Conservation (phyloP, 176 grass and related monocot genomes). For the Phoenix roebelenii region DNA sequence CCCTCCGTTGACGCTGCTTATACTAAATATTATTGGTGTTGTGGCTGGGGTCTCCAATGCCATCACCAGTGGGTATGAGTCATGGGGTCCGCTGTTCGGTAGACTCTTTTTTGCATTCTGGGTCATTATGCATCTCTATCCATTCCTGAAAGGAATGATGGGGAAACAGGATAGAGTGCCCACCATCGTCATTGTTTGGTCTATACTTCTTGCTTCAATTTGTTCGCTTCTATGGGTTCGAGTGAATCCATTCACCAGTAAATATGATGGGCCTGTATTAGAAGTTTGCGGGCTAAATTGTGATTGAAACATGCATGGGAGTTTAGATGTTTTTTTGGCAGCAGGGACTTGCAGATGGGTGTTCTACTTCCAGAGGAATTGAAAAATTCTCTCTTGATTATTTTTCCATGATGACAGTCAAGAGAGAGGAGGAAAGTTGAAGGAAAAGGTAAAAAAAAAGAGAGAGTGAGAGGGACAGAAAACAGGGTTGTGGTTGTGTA, state of each 20-base stretch:
- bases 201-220: conserved; percentile 34
- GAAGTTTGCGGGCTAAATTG: conserved; percentile 43
- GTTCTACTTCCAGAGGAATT: no score
- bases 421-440: not conserved
- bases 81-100: conserved; percentile 37
- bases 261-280: conserved; percentile 38
- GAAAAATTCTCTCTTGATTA: no score
- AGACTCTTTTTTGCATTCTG: conserved; percentile 37
- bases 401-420: no score
- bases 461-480: not conserved
- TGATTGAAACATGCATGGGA: conserved; percentile 8
- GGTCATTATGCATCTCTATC: conserved; percentile 46
- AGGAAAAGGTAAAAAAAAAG: not conserved
- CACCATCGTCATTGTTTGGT: conserved; percentile 39
- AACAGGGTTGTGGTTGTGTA: not conserved
- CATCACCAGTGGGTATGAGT: conserved; percentile 31
- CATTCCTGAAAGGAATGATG: conserved; percentile 45
- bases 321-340: not conserved
- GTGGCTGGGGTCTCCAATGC: conserved; percentile 33
- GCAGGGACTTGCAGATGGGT: not conserved
- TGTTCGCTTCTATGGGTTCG: conserved; percentile 41
- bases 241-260: conserved; percentile 29
- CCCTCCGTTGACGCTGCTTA: conserved; percentile 36
- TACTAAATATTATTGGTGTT: conserved; percentile 35
- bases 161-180: conserved; percentile 45